Conservation (phyloP, 78 protist species). For the Blattamonas nauphoetae region DNA sequence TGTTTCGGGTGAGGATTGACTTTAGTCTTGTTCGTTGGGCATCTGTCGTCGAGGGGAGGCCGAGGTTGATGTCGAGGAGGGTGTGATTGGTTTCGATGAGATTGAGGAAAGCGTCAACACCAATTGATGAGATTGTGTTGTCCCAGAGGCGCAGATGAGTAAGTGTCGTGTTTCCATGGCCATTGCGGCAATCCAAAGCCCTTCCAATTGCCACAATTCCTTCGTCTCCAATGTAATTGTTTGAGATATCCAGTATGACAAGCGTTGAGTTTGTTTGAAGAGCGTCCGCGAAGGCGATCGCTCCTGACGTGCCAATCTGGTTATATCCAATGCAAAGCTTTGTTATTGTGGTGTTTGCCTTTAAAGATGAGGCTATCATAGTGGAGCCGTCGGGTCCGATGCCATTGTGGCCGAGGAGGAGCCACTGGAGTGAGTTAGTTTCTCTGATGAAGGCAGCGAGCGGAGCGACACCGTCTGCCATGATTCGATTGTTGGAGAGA, state of each 20-base stretch:
- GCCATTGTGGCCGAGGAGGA: constrained; percentile 19
- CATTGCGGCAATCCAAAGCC: not conserved
- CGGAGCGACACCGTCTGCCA: constrained; percentile 14
- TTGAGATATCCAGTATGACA: constrained; percentile 7
- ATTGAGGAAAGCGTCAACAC: not conserved
- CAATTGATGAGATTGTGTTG: not conserved
- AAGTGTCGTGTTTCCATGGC: not conserved
- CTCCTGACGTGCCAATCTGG: constrained; percentile 24
- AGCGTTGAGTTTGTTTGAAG: not conserved
- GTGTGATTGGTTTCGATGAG: not conserved
- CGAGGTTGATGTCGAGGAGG: not conserved
- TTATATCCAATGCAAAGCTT: constrained; percentile 29
- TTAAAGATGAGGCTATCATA: not conserved
- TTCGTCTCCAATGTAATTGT: constrained; percentile 21
- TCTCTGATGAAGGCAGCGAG: not conserved
- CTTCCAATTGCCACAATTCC: constrained; percentile 23
- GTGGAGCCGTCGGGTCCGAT: constrained; percentile 18
- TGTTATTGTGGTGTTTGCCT: not conserved
- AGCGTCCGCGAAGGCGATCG: not conserved
- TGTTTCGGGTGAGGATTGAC: not conserved
- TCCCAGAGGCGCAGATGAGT: constrained; percentile 18
- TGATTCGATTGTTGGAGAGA: constrained; percentile 14
- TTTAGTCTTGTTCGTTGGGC: not conserved
- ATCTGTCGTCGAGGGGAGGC: not conserved
- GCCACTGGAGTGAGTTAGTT: not conserved